Evolutionary conservation across 805 yeast genomes (phyloP), one percentile per base, ranked within the genome.

Genomic region (Sugiyamaella qingdaonensis): DNA sequence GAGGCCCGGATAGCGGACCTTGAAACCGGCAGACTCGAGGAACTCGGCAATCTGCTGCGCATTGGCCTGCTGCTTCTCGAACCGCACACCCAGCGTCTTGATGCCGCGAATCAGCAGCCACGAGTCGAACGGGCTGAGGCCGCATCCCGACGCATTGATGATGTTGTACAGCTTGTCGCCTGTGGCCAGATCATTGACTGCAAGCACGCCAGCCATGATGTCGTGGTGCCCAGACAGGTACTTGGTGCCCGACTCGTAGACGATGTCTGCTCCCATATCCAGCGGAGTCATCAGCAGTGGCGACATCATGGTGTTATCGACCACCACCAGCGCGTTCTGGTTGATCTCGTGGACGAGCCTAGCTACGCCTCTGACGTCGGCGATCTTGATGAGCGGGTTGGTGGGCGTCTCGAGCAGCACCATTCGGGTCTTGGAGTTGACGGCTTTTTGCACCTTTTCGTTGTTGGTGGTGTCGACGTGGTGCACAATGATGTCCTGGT

Each of bases 251-350:
- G 92, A 84, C 68, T 91, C 98, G 68, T 91, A 92, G 53, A 88
- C 96, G 53, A 91, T 87, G 66, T 91, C 97, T 36, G 84, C 92
- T 8, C 94, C 95, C 60, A 86, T 78, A 61, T 87, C 88, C 59
- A 91, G 75, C 3, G 98, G 97, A 21, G 85, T 78, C 83, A 88
- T 83, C 63, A 85, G 76, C 56, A 91, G 70, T 10, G 97, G 97
- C 29, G 96, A 84, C 95, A 91, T 86, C 98, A 91, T 91, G 54
- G 97, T 92, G 75, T 92, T 91, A 72, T 91, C 97, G 57, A 91
- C 91, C 11, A 88, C 95, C 19, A 89, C 94, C 48, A 85, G 67
- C 51, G 86, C 77, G 36, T 83, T 77, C 14, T 95, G 89, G 64
- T 78, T 85, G 41, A 78, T 74, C 42, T 71, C 67, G 65, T 88